phyloP scores from a whole-genome alignment of 2,329 filamentous ascomycete genomes.

The Thielaviopsis populi region DNA sequence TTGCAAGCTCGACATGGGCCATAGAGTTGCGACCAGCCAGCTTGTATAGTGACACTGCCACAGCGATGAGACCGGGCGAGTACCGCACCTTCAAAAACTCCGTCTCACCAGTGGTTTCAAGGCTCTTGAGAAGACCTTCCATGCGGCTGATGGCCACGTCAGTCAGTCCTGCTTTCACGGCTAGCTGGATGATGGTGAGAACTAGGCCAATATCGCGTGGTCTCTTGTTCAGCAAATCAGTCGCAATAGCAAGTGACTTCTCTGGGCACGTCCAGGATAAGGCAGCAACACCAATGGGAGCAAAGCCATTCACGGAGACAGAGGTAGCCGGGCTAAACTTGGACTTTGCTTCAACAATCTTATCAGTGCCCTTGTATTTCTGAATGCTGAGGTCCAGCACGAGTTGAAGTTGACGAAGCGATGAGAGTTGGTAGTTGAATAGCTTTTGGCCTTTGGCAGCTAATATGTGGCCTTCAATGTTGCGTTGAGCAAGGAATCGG shows the following conservation, averaged over 20 bases:
- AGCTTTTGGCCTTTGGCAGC: conserved; percentile 45
- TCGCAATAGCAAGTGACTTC: conserved; percentile 11
- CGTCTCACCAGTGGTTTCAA: conserved; percentile 46
- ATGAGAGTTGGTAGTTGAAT: conserved; percentile 50
- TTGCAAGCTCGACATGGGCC: conserved; percentile 58
- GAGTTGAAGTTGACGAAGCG: conserved; percentile 42
- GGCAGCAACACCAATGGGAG: conserved; percentile 15
- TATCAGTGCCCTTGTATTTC: conserved; percentile 33
- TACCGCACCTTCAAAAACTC: conserved; percentile 56
- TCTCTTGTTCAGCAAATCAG: conserved; percentile 9
- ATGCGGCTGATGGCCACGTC: conserved; percentile 61
- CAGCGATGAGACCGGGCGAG: conserved; percentile 69
- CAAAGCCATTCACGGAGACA: conserved; percentile 11
- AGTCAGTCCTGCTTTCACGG: conserved; percentile 55
- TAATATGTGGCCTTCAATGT: conserved; percentile 39
- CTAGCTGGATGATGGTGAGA: conserved; percentile 68
- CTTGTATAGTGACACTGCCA: conserved; percentile 65
- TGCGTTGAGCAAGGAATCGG: conserved; percentile 51
- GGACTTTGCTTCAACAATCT: conserved; percentile 4
- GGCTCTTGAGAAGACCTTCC: conserved; percentile 56
- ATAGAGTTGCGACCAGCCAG: conserved; percentile 57
- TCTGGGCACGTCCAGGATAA: conserved; percentile 5
- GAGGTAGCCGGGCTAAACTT: background rate
- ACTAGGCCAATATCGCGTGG: conserved; percentile 54
- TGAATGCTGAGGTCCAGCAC: conserved; percentile 45